phyloP scores from a whole-genome alignment of 2,329 filamentous ascomycete species.

The Hypoxylon sp. region DNA sequence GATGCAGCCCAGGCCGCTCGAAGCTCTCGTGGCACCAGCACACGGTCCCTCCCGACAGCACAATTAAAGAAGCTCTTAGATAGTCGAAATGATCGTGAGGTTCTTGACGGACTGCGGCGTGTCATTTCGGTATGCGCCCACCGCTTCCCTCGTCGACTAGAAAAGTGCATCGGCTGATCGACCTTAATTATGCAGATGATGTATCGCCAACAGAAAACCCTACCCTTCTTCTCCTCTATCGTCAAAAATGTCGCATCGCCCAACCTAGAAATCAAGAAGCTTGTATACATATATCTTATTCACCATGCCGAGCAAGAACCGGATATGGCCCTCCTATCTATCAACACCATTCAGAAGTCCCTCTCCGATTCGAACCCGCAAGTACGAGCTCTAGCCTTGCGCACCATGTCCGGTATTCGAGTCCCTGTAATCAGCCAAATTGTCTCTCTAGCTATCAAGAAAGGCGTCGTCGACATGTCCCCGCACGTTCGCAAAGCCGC shows the following conservation, averaged over 20 bases:
- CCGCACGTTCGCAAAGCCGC: conserved; percentile 92
- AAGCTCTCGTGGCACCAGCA: conserved; percentile 66
- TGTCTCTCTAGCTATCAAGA: conserved; percentile 93
- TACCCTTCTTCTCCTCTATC: conserved; percentile 95
- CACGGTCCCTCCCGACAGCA: conserved; percentile 74
- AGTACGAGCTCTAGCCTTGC: conserved; percentile 87
- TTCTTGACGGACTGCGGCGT: conserved; percentile 87
- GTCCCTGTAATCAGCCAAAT: conserved; percentile 98
- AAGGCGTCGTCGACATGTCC: conserved; percentile 92
- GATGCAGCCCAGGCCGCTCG: conserved; percentile 93
- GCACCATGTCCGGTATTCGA: conserved; percentile 97
- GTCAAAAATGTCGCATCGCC: conserved; percentile 97
- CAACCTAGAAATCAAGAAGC: conserved; percentile 94
- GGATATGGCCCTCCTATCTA: conserved; percentile 92
- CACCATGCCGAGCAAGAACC: conserved; percentile 96
- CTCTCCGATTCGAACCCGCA: conserved; percentile 92
- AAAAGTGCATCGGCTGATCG: conserved; percentile 29
- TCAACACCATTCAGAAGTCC: conserved; percentile 99
- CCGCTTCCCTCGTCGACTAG: conserved; percentile 1
- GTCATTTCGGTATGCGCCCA: conserved; percentile 78
- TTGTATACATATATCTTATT: conserved; percentile 98
- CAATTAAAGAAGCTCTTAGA: conserved; percentile 96
- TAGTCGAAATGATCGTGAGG: conserved; percentile 90
- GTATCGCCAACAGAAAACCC: conserved; percentile 87
- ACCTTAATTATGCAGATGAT: conserved; percentile 74